These are phyloP conservation scores for Ceratobasidium sp. DNA, from an alignment of 1,284 basidiomycete species.

Conservation along the genomic window DNA sequence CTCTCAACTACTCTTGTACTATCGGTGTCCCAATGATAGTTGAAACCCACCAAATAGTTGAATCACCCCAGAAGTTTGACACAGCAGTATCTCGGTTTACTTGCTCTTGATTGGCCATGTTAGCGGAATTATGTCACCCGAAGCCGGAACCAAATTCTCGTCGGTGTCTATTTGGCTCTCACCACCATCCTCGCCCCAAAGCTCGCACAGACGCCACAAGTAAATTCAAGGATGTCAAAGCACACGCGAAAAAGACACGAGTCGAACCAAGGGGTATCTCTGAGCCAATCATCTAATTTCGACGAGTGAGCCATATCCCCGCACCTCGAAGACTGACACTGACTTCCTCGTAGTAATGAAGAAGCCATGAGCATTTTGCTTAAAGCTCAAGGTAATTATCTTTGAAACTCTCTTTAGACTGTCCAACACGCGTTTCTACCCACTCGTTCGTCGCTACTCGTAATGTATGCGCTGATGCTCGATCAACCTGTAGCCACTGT, in stretches of 20 bases:
- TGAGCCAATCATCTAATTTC: constrained; percentile 35
- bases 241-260: not conserved
- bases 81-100: too few species aligned
- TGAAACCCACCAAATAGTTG: too few species aligned
- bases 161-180: too few species aligned
- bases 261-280: not conserved
- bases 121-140: too few species aligned
- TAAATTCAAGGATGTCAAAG: constrained; percentile 8
- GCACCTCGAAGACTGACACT: not conserved
- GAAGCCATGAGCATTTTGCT: constrained; percentile 38
- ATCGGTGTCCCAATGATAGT: too few species aligned
- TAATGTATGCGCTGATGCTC: constrained; percentile 28
- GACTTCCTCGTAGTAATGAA: not conserved
- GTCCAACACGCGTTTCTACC: not conserved
- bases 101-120: too few species aligned
- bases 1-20: too few species aligned
- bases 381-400: constrained; percentile 28
- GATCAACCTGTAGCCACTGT: constrained; percentile 17
- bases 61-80: too few species aligned
- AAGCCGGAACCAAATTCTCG: too few species aligned
- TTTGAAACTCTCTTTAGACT: not conserved
- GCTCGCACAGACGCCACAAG: not conserved
- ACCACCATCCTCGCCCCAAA: too few species aligned
- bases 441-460: not conserved
- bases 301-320: constrained; percentile 20